A percentile compares a stretch with the other conserved stretches of the same genome.
phyloP scores from a whole-genome alignment of 1,284 basidiomycete species.

The Trichosporon faecale region DNA sequence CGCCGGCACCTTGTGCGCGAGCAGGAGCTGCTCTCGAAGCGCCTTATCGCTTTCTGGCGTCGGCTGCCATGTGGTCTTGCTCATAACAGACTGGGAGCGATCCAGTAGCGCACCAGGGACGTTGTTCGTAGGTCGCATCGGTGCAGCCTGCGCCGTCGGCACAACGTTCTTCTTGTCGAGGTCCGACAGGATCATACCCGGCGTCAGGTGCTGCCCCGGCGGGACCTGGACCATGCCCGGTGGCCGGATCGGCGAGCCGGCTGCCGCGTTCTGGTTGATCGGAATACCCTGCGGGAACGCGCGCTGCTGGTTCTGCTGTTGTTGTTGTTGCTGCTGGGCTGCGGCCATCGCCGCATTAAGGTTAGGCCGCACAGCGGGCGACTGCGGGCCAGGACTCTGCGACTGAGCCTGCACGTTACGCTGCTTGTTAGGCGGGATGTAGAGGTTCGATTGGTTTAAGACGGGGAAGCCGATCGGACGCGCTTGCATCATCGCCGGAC shows the following conservation, averaged over 20 bases:
- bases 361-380: conserved; percentile 29
- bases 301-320: conserved; percentile 17
- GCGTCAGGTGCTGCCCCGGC: conserved; percentile 23
- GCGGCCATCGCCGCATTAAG: conserved; percentile 10
- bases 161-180: conserved; percentile 21
- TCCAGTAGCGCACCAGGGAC: conserved; percentile 21
- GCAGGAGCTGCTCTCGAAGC: conserved; percentile 30
- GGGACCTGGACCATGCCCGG: conserved; percentile 16
- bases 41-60: conserved; percentile 33
- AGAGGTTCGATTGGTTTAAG: conserved; percentile 33
- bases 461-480: conserved; percentile 24
- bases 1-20: conserved; percentile 24
- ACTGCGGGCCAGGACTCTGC: conserved; percentile 14
- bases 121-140: conserved; percentile 25
- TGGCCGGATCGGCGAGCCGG: conserved; percentile 12
- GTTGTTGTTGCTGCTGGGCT: conserved; percentile 9
- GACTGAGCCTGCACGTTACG: conserved; percentile 25
- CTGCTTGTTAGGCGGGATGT: conserved; percentile 41
- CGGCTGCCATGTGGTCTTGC: conserved; percentile 34
- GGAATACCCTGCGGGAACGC: conserved; percentile 44
- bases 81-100: conserved; percentile 27
- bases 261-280: conserved; percentile 18
- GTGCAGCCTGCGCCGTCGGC: conserved; percentile 20
- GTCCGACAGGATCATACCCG: conserved; percentile 22
- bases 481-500: conserved; percentile 19